Base-by-base conservation (phyloP, 2,329 filamentous ascomycete genomes). In the Aureobasidium leucospermi region DNA sequence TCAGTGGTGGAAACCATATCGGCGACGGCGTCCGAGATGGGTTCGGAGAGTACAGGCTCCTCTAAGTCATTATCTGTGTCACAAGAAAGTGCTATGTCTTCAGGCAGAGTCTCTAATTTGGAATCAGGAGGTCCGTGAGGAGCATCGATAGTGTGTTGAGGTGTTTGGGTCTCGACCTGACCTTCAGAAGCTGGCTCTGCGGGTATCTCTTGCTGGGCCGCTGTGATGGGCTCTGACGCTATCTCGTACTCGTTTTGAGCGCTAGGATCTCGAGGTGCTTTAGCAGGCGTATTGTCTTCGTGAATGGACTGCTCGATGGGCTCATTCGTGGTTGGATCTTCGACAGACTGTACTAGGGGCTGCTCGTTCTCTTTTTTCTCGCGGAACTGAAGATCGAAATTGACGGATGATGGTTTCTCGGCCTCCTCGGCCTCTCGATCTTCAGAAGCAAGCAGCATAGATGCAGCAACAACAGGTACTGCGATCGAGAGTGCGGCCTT, bases 401-500 rank as follows among this genome's bases (percentile, higher is more conserved):
- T 11, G 11, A 23, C 23, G 23, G 23, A 23, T 23, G 23, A 23
- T 23, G 23, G 23, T 23, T 28, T 16, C 7, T 29, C 5, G 3
- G 34, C 15, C 23, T 52, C 23, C 3, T 4, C 10, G 9, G 1
- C 5, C 6, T 36, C 16, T 10, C 8, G 5, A 29, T 52, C 15
- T 13, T 36, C 34, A 28, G 48, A 16, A n/a, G 19, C 36, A 16
- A 16, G 13, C 9, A 41, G 29, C n/a, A 34, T 28, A 11, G 51
- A 39, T n/a, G 38, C 39, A 19, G 39, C 28, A 34, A 34, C 39
- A 7, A 11, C 51, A 42, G 51, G 51, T 13, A 55, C 39, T 4
- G 39, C 51, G 11, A 55, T 55, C 7, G 51, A 55, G 6, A 47
- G 55, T 15, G 55, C 36, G 16, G 31, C 49, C 47, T 65, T 64